Conservation (phyloP, 2,329 filamentous ascomycete species). For the Alternaria sp. region DNA sequence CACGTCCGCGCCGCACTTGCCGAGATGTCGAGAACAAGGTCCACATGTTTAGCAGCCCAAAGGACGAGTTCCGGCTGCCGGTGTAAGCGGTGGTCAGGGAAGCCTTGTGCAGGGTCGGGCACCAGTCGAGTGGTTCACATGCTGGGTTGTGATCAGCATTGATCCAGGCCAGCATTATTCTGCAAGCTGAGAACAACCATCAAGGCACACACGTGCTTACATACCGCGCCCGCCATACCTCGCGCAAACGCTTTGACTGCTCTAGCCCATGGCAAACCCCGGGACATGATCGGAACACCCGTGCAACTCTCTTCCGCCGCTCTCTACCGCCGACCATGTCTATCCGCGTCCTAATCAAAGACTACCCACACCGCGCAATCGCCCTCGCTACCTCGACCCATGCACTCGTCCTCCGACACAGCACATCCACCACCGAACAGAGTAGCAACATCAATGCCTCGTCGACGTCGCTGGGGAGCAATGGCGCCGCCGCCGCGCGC, state of each 20-base stretch:
- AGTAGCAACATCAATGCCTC: slow-evolving; percentile 64
- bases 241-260: slow-evolving; percentile 3
- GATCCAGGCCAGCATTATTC: slow-evolving; percentile 21
- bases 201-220: slow-evolving; percentile 36
- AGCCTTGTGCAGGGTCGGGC: slow-evolving; percentile 27
- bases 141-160: slow-evolving; percentile 23
- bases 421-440: slow-evolving; percentile 67
- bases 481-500: slow-evolving; percentile 55
- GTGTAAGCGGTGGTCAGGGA: slow-evolving; percentile 22
- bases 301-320: slow-evolving; percentile 12
- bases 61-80: slow-evolving; percentile 15
- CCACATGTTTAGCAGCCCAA: slow-evolving; percentile 13
- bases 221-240: slow-evolving; percentile 19
- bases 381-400: slow-evolving; percentile 82
- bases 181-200: slow-evolving; percentile 24
- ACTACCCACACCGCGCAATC: slow-evolving; percentile 86
- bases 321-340: slow-evolving; percentile 43
- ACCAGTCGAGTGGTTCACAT: slow-evolving; percentile 24
- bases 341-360: slow-evolving; percentile 83
- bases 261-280: slow-evolving; percentile 5
- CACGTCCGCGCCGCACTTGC: slow-evolving; percentile 7
- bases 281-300: slow-evolving; percentile 35
- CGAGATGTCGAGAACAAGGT: slow-evolving; percentile 2
- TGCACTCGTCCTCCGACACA: slow-evolving; percentile 85
- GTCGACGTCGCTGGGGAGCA: slow-evolving; percentile 59